Evolutionary conservation across 2,329 filamentous ascomycete genomes (phyloP).

Genomic region (Apiospora arundinis): DNA sequence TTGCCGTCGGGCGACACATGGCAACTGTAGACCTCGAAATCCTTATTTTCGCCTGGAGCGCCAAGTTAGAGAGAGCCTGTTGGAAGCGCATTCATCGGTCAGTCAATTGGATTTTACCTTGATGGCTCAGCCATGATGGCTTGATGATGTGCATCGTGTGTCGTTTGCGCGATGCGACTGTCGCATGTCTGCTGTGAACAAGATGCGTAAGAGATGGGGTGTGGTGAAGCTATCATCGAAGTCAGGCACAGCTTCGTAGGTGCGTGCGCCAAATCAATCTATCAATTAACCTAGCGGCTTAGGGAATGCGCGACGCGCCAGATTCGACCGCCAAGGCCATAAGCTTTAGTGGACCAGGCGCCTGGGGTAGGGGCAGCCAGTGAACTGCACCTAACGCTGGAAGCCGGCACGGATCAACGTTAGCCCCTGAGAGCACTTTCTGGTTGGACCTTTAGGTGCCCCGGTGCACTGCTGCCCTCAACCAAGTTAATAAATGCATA

Average conservation of each 20-base stretch:
- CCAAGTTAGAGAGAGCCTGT: slow-evolving; percentile 21
- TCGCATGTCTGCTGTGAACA: slow-evolving; percentile 37
- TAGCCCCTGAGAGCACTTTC: neutral
- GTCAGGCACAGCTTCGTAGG: slow-evolving; percentile 2
- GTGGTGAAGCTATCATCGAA: slow-evolving; percentile 16
- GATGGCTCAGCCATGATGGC: slow-evolving; percentile 94
- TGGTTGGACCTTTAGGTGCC: too few species aligned
- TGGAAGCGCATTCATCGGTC: neutral
- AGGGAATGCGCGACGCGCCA: slow-evolving; percentile 12
- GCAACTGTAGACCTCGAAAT: slow-evolving; percentile 98
- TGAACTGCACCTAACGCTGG: neutral
- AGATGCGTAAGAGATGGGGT: slow-evolving; percentile 3
- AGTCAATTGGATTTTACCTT: slow-evolving; percentile 61
- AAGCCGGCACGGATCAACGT: slow-evolving; percentile 4
- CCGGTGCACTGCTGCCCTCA: too few species aligned
- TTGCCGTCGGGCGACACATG: slow-evolving; percentile 95
- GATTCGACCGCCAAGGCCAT: neutral
- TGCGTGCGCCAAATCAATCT: slow-evolving; percentile 10
- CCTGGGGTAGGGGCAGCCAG: neutral
- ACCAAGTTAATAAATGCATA: too few species aligned
- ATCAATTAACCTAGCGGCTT: slow-evolving; percentile 3
- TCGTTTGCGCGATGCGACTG: slow-evolving; percentile 32
- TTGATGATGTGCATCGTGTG: slow-evolving; percentile 83
- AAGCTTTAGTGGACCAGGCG: neutral
- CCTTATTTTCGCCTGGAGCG: slow-evolving; percentile 83